Conservation (phyloP, 768 basidiomycete species). For the Podaxis rugospora region DNA sequence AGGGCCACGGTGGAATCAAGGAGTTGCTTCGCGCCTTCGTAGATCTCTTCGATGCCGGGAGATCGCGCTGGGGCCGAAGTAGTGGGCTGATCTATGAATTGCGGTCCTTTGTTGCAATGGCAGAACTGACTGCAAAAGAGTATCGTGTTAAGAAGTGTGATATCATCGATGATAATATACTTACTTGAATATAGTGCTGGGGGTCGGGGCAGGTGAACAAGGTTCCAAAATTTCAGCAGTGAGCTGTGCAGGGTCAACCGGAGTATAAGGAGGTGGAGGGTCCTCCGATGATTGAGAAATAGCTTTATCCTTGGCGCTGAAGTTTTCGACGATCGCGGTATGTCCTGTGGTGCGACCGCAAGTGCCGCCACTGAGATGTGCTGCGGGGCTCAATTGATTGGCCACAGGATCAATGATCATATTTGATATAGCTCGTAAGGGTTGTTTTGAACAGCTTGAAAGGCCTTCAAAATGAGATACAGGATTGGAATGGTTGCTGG, state of each 20-base stretch:
- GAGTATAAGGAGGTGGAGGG: conserved; percentile 3
- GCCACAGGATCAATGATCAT: background rate
- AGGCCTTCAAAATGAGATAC: background rate
- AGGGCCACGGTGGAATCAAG: background rate
- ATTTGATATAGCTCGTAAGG: background rate
- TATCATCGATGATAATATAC: background rate
- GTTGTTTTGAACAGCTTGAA: background rate
- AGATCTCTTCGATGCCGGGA: background rate
- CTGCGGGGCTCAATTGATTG: background rate
- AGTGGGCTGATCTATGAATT: too few relatives aligned
- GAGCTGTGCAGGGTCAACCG: background rate
- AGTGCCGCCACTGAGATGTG: background rate
- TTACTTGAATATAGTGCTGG: background rate
- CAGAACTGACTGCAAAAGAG: background rate
- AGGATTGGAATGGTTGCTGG: background rate
- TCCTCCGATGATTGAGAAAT: background rate
- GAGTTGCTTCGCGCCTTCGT: background rate
- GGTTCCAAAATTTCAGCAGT: background rate
- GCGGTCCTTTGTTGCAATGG: background rate
- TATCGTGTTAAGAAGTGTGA: background rate
- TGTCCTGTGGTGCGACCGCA: background rate
- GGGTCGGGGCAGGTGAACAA: background rate
- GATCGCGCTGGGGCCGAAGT: background rate
- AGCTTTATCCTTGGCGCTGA: background rate
- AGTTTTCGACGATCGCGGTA: background rate